Evolutionary conservation across 768 basidiomycete species (phyloP).

Genomic region (Auricularia sp.): DNA sequence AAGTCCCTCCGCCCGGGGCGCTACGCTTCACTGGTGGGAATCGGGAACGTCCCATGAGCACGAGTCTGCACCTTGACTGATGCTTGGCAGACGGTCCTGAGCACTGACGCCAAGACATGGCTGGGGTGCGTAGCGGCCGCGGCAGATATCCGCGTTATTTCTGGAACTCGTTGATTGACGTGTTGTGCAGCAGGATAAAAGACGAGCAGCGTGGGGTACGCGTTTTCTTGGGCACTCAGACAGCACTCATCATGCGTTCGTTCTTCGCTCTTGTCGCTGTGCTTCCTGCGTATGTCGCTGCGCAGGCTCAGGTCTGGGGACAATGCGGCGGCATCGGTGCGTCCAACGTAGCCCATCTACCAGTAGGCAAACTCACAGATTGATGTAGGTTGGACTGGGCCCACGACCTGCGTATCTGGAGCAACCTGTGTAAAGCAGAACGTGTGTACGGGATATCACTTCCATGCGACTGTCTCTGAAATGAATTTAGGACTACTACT

Average conservation of each 20-base stretch:
- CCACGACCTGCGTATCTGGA: not conserved
- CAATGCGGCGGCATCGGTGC: not conserved
- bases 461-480: too few species aligned
- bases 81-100: too few species aligned
- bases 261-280: not conserved
- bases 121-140: not conserved
- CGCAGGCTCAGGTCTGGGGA: not conserved
- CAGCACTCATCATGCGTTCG: not conserved
- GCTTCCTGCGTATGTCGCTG: not conserved
- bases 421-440: not conserved
- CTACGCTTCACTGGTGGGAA: too few species aligned
- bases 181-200: not conserved
- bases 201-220: not conserved
- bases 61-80: too few species aligned
- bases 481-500: not conserved
- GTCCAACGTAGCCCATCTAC: not conserved
- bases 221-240: not conserved
- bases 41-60: too few species aligned
- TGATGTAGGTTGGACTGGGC: not conserved
- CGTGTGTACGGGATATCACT: not conserved
- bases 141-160: not conserved
- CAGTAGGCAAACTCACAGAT: too few species aligned
- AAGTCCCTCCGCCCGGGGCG: too few species aligned
- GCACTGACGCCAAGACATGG: too few species aligned
- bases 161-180: not conserved